These are phyloP conservation scores for Colletotrichum sojae DNA, from an alignment of 2,329 filamentous ascomycete genomes.

Conservation along the genomic window DNA sequence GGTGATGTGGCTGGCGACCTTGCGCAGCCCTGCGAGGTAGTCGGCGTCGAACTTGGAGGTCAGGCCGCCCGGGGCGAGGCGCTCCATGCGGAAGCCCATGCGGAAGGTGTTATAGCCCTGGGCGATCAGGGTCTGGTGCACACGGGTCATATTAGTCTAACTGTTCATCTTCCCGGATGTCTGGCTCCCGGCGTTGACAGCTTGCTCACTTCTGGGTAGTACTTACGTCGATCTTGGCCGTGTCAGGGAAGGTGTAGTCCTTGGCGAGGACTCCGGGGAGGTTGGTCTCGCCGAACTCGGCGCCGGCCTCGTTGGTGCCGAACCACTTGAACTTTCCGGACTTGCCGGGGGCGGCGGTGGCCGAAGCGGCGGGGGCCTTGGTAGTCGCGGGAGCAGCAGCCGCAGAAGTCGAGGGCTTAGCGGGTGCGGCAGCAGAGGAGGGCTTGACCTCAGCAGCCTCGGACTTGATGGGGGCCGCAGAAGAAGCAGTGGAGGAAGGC, in stretches of 20 bases:
- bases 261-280: conserved; percentile 71
- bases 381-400: conserved; percentile 3
- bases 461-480: neutral
- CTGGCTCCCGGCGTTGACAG: neutral
- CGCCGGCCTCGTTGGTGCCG: conserved; percentile 64
- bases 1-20: conserved; percentile 52
- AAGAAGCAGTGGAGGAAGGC: neutral
- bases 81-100: conserved; percentile 69
- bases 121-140: conserved; percentile 59
- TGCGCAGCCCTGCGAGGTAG: conserved; percentile 58
- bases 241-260: conserved; percentile 75
- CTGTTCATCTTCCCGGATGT: too few species aligned
- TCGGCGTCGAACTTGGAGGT: conserved; percentile 56
- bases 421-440: neutral
- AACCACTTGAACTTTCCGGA: conserved; percentile 54
- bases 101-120: conserved; percentile 73
- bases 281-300: conserved; percentile 73
- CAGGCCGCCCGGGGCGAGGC: conserved; percentile 61
- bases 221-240: conserved; percentile 58
- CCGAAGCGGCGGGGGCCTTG: neutral
- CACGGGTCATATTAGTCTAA: conserved; percentile 20
- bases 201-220: too few species aligned
- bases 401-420: neutral
- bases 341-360: conserved; percentile 17
- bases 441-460: neutral